These are phyloP conservation scores for Plasmodium gallinaceum DNA, from an alignment of 169 alveolate genomes.

Conservation along the genomic window DNA sequence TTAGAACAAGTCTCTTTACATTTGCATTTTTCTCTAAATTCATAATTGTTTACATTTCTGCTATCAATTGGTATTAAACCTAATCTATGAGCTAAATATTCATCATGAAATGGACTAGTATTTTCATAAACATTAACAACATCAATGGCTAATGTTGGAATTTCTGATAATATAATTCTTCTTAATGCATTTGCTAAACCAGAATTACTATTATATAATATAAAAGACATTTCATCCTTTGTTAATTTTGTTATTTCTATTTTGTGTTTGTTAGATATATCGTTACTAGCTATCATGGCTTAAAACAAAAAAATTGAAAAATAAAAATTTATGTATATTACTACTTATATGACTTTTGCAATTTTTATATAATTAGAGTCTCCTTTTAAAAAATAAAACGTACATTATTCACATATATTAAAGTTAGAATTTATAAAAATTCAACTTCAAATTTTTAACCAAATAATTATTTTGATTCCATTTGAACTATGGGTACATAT, in stretches of 20 bases:
- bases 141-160: conserved; percentile 97
- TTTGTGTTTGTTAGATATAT: conserved; percentile 26
- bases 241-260: conserved; percentile 86
- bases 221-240: conserved; percentile 86
- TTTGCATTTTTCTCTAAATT: conserved; percentile 92
- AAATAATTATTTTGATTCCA: no score
- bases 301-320: conserved; percentile 12
- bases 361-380: neutral
- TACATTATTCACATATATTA: no score
- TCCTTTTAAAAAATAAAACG: neutral
- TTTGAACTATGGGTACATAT: no score
- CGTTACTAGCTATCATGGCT: conserved; percentile 23
- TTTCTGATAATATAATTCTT: conserved; percentile 95
- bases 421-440: no score
- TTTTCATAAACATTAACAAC: conserved; percentile 94
- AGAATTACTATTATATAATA: conserved; percentile 91
- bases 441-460: no score
- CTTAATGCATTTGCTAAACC: conserved; percentile 96
- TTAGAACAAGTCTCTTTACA: conserved; percentile 93
- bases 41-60: conserved; percentile 90
- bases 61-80: conserved; percentile 96
- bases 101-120: conserved; percentile 97
- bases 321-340: neutral
- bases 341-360: neutral
- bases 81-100: conserved; percentile 95